Conservation (phyloP, 2,329 filamentous ascomycete genomes). For the Ophiostoma angusticollis region DNA sequence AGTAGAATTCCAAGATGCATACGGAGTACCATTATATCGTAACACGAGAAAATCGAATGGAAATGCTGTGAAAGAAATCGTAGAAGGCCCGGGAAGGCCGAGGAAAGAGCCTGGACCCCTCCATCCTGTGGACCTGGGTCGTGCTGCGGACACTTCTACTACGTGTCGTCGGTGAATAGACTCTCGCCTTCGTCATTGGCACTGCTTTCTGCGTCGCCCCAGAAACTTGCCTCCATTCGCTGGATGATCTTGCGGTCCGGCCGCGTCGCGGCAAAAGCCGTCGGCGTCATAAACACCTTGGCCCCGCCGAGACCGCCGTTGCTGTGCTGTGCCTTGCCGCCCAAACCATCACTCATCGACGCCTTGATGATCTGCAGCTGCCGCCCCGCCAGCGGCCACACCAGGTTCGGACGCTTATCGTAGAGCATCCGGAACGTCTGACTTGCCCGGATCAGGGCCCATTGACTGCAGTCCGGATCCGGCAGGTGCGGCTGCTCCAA, state of each 20-base stretch:
- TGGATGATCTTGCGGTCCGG: constrained; percentile 23
- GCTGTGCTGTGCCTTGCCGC: constrained; percentile 4
- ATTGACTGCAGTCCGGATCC: constrained; percentile 23
- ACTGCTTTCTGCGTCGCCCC: not conserved
- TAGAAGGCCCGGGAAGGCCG: no score
- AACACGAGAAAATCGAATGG: no score
- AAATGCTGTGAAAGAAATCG: no score
- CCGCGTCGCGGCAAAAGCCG: constrained; percentile 24
- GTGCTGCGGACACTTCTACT: no score
- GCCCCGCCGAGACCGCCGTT: constrained; percentile 13
- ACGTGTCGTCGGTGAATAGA: constrained; percentile 6
- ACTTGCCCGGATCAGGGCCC: constrained; percentile 40
- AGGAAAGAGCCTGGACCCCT: no score
- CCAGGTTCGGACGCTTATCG: constrained; percentile 19
- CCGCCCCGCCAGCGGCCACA: constrained; percentile 35
- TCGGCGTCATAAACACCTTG: constrained; percentile 23
- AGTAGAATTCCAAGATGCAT: no score
- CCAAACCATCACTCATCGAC: not conserved
- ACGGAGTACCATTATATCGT: no score
- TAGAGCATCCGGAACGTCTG: constrained; percentile 30
- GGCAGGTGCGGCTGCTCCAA: constrained; percentile 19
- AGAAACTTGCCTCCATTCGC: constrained; percentile 12
- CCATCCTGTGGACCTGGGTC: no score
- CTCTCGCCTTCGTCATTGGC: not conserved
- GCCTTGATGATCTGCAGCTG: constrained; percentile 38